Percentiles rank a stretch among this genome's conserved stretches.
phyloP scores from a whole-genome alignment of 78 protist genomes.

The Protostelium mycophagum region DNA sequence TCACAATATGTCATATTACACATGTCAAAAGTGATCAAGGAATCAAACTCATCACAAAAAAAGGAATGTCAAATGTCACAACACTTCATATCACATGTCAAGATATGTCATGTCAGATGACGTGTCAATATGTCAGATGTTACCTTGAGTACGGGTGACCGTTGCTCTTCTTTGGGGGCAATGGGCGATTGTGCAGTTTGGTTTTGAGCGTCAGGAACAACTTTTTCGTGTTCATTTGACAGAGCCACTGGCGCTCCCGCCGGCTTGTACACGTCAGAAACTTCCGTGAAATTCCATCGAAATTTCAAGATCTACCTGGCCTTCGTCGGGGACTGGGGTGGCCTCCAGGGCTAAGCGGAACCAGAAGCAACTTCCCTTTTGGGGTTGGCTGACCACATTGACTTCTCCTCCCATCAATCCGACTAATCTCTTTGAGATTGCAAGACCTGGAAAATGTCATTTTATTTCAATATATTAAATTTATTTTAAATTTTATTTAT shows the following conservation, averaged over 20 bases:
- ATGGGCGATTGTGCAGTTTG: not conserved
- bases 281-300: not conserved
- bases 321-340: not conserved
- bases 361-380: not conserved
- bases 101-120: too few species aligned
- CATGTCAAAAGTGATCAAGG: too few species aligned
- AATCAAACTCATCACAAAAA: too few species aligned
- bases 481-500: too few species aligned
- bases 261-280: too few species aligned
- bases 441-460: not conserved
- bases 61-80: too few species aligned
- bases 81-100: too few species aligned
- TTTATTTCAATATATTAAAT: not conserved
- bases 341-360: not conserved
- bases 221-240: not conserved
- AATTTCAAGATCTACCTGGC: not conserved
- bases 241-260: not conserved
- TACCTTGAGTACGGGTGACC: not conserved
- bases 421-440: not conserved
- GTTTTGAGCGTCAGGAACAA: not conserved
- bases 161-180: not conserved
- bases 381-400: not conserved
- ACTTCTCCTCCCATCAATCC: not conserved
- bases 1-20: too few species aligned
- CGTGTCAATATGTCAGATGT: too few species aligned